phyloP scores from a whole-genome alignment of 2,329 filamentous ascomycete genomes.

The Pezicula neosporulosa region DNA sequence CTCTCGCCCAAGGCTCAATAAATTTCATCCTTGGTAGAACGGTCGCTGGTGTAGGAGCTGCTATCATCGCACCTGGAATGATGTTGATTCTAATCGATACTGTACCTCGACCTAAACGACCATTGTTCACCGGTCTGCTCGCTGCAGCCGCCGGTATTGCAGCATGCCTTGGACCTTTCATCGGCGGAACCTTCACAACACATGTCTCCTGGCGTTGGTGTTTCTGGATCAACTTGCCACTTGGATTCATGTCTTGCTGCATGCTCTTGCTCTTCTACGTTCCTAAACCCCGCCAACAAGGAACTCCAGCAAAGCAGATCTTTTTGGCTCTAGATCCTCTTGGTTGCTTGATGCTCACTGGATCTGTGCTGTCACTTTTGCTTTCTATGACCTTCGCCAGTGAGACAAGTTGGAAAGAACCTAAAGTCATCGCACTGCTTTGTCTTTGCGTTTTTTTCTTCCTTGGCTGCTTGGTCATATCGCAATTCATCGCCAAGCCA shows the following conservation, averaged over 20 bases:
- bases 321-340: constrained; percentile 23
- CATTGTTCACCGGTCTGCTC: constrained; percentile 26
- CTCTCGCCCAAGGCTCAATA: neutral
- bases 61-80: neutral
- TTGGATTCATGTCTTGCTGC: constrained; percentile 31
- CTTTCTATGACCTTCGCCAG: constrained; percentile 29
- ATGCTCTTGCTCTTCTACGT: constrained; percentile 27
- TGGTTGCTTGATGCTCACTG: constrained; percentile 23
- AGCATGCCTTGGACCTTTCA: constrained; percentile 57
- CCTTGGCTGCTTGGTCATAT: constrained; percentile 15
- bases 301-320: neutral
- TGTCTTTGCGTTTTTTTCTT: neutral
- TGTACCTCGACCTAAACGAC: neutral
- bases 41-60: neutral
- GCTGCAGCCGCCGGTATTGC: constrained; percentile 53
- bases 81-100: neutral
- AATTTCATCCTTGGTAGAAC: neutral
- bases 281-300: neutral
- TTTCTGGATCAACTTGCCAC: constrained; percentile 41
- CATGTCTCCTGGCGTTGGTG: constrained; percentile 56
- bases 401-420: constrained; percentile 20
- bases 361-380: constrained; percentile 24
- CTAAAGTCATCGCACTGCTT: constrained; percentile 12
- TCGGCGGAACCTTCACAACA: constrained; percentile 61
- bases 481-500: constrained; percentile 26